Base-by-base conservation (phyloP, 352 stramenopile genomes). In the Thalassiosira allenii region DNA sequence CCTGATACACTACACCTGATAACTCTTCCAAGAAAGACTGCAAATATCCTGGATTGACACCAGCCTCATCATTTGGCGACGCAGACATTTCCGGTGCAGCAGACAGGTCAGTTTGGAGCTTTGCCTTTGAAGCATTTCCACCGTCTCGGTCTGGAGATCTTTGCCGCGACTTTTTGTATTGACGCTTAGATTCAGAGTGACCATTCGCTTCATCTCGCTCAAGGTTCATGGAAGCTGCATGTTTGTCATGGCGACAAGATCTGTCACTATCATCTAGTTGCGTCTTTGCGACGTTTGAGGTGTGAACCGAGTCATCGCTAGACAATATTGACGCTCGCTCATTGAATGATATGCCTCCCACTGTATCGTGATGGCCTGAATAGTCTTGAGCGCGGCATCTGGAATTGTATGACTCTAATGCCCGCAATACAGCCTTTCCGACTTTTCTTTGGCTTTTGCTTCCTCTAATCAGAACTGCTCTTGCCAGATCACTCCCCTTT, bases 381-480 rank as follows among this genome's bases (percentile, higher is more conserved):
- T n/a, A n/a, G n/a, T n/a, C n/a, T n/a, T n/a, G n/a, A n/a, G n/a
- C n/a, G n/a, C n/a, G 40, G 51, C 56, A 58, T 62, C 67, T 78
- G 11, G 40, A 66, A 70, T 80, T 81, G 37, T 76, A 65, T n/a
- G 32, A 30, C 40, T 84, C 44, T 22, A 91, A 74, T 23, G 66
- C 75, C 34, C 59, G 56, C 5, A 88, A 41, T 47, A 94, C 53
- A 51, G 73, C 86, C 59, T 73, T 87, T n/a, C 81, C 57, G 23
- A 94, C 49, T 76, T 83, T 89, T 52, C 70, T 64, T 82, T 95
- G 89, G 40, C 78, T 87, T 72, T 93, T 94, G 56, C 77, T 88
- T 34, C 75, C 75, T 47, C 67, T 62, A n/a, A 72, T 52, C 41
- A 78, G 17, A n/a, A 84, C 20, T 34, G 32, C 37, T 32, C 56